These are phyloP conservation scores for Pyracantha coccinea DNA, from an alignment of 331 rosid genomes.

Conservation along the genomic window DNA sequence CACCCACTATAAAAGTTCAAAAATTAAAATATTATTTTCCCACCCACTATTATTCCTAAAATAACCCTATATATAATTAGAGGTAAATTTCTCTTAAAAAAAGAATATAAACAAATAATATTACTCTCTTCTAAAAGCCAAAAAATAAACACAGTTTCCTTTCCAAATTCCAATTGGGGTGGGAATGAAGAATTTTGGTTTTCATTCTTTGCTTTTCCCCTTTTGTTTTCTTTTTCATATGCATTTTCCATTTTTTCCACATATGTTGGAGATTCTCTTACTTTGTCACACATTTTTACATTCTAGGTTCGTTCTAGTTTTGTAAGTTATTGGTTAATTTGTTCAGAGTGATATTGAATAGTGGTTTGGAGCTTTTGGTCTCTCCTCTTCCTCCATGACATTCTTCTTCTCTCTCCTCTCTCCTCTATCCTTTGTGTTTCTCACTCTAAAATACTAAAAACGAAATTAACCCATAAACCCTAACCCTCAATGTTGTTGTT, in stretches of 20 bases:
- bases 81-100: no score
- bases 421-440: neutral
- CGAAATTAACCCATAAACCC: neutral
- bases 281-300: neutral
- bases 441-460: slow-evolving; percentile 9
- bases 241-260: neutral
- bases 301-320: neutral
- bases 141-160: no score
- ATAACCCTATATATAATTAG: no score
- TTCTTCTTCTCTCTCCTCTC: neutral
- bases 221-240: neutral
- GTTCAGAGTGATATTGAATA: neutral
- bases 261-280: neutral
- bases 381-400: neutral
- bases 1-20: no score
- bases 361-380: slow-evolving; percentile 48
- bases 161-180: no score
- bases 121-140: no score
- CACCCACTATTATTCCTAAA: no score
- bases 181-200: neutral
- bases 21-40: no score
- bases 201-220: neutral
- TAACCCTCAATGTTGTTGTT: slow-evolving; percentile 38
- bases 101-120: no score
- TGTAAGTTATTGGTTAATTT: neutral